Evolutionary conservation across 768 basidiomycete species (phyloP).

Genomic region (Russula virescens): DNA sequence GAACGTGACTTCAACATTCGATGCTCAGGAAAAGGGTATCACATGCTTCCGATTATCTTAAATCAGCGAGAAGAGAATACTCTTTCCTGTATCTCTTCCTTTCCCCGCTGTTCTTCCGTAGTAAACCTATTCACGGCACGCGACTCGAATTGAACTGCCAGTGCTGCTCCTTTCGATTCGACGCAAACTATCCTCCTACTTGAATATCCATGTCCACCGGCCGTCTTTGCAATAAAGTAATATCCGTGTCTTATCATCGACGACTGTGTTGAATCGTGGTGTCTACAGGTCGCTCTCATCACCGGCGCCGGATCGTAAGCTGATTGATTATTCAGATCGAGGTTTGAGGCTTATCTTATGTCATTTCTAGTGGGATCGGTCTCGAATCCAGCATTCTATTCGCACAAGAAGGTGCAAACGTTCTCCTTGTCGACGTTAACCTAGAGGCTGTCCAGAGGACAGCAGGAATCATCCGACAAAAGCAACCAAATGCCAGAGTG

Average conservation of each 20-base stretch:
- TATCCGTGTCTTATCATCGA: slow-evolving; percentile 9
- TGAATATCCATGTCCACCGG: slow-evolving; percentile 33
- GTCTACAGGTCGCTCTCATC: slow-evolving; percentile 60
- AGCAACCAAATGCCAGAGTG: slow-evolving; percentile 64
- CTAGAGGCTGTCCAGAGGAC: slow-evolving; percentile 62
- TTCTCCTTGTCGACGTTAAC: slow-evolving; percentile 88
- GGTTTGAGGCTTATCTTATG: background rate
- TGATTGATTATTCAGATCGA: background rate
- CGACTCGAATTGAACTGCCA: too few relatives aligned
- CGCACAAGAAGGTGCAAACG: slow-evolving; percentile 89
- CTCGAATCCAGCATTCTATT: slow-evolving; percentile 94
- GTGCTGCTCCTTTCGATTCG: background rate
- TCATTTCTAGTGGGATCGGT: slow-evolving; percentile 75
- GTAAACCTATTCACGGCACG: too few relatives aligned
- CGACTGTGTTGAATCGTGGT: background rate
- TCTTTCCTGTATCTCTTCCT: too few relatives aligned
- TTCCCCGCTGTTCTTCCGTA: too few relatives aligned
- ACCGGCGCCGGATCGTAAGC: slow-evolving; percentile 88
- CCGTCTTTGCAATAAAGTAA: slow-evolving; percentile 62
- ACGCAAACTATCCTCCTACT: background rate
- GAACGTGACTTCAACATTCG: too few relatives aligned
- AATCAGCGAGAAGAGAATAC: too few relatives aligned
- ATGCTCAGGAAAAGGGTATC: too few relatives aligned
- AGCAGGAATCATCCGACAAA: slow-evolving; percentile 53
- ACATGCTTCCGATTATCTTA: too few relatives aligned